Evolutionary conservation across 192 early-diverging fungal species (phyloP), one percentile per base, ranked within the genome.

Genomic region (Rhizoclosmatium sp.): DNA sequence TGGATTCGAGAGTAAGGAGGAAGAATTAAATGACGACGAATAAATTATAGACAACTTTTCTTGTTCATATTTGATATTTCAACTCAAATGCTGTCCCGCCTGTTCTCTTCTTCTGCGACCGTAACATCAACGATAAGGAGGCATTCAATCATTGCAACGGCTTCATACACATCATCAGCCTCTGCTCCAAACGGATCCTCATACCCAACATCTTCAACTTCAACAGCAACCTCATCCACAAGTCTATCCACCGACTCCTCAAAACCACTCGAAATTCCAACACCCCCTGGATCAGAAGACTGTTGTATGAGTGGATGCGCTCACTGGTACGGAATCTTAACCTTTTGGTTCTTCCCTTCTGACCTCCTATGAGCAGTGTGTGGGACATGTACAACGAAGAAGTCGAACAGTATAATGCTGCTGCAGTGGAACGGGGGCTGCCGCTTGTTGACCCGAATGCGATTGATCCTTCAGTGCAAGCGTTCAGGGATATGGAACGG

Each of bases 351-450:
- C 14, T n/a, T 21, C 44, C 14, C 68, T 3, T 42, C 31, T 39
- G 31, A 31, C 31, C 31, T 31, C 31, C 45, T 19, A 45, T 49
- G 39, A 10, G 12, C 66, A 78, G 77, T 46, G 77, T 78, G 16
- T 78, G 77, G 77, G 77, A 78, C 59, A 21, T 78, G 40, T 78
- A 78, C 60, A 45, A 60, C 40, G 77, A 78, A n/a, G 68, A 78
- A 47, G 75, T 77, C n/a, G 66, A 66, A 21, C 2, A n/a, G 44
- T 78, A 61, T 68, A 78, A 78, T 44, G 51, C 7, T 2, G 41
- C 23, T 46, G 68, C 58, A 41, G 45, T 31, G 41, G 65, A 47
- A 5, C 12, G 23, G 19, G 75, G 75, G 5, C 40, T 67, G 12
- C 65, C 75, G 48, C 16, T 10, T 4, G 47, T 77, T 16, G 21